These are phyloP conservation scores for Aureobasidium vineae DNA, from an alignment of 2,329 filamentous ascomycete genomes.

Conservation along the genomic window DNA sequence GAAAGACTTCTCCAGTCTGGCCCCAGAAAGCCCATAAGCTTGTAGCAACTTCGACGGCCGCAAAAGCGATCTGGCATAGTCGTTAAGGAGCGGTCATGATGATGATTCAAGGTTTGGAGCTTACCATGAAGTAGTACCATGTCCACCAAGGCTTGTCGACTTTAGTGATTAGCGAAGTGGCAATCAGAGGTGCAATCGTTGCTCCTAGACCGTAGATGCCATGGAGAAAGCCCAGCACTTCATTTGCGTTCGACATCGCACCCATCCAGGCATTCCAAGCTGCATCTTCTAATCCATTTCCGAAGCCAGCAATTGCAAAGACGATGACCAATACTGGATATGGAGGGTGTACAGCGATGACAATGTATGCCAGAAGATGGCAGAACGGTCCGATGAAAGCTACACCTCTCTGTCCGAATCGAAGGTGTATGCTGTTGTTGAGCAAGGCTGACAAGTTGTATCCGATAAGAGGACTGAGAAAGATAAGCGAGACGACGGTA, in stretches of 20 bases:
- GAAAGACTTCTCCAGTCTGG: constrained; percentile 59
- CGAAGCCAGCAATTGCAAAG: constrained; percentile 66
- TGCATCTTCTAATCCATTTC: constrained; percentile 66
- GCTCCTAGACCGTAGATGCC: constrained; percentile 71
- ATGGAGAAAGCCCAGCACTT: constrained; percentile 71
- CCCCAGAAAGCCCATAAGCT: constrained; percentile 61
- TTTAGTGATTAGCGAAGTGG: constrained; percentile 69
- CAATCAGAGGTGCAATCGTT: constrained; percentile 66
- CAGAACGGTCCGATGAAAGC: constrained; percentile 63
- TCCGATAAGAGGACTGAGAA: constrained; percentile 64
- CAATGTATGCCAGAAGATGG: constrained; percentile 64
- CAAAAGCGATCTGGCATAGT: constrained; percentile 49
- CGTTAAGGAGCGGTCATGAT: neutral
- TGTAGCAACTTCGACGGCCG: constrained; percentile 56
- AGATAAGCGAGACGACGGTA: constrained; percentile 63
- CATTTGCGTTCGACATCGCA: constrained; percentile 70
- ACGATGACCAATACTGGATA: constrained; percentile 65
- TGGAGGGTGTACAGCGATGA: constrained; percentile 65
- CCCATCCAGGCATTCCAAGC: constrained; percentile 65
- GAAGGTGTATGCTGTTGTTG: constrained; percentile 64
- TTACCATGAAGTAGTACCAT: constrained; percentile 74
- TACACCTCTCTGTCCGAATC: constrained; percentile 68
- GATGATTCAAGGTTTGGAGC: neutral
- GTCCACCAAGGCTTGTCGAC: constrained; percentile 63
- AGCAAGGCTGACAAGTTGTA: constrained; percentile 62